phyloP scores from a whole-genome alignment of 2,329 filamentous ascomycete species.

The Alternaria sp. region DNA sequence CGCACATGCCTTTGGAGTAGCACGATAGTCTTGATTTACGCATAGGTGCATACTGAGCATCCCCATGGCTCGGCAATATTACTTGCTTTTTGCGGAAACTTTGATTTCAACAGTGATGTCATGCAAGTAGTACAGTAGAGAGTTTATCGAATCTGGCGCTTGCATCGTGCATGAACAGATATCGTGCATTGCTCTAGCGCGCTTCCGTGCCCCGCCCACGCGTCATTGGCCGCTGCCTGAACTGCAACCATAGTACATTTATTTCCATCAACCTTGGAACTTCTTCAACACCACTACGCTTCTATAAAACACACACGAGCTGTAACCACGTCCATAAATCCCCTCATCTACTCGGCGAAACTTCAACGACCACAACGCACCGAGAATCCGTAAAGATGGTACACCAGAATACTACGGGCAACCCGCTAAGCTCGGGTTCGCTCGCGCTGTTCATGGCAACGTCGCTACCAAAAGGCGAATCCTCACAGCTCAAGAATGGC shows the following conservation, averaged over 20 bases:
- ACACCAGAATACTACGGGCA: conserved; percentile 41
- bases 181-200: conserved; percentile 22
- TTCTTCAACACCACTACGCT: not conserved
- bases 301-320: not conserved
- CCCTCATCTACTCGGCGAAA: not conserved
- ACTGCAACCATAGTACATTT: not conserved
- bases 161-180: conserved; percentile 12
- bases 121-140: not conserved
- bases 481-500: conserved; percentile 65
- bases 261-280: not conserved
- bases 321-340: not conserved
- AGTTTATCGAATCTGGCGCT: conserved; percentile 1
- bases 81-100: not conserved
- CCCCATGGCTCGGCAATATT: not conserved
- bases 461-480: conserved; percentile 50
- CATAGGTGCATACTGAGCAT: conserved; percentile 3
- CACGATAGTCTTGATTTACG: not conserved
- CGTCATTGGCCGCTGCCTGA: conserved; percentile 16
- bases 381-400: conserved; percentile 29
- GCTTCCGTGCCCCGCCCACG: conserved; percentile 29
- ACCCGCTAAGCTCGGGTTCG: conserved; percentile 53
- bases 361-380: not conserved
- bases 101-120: conserved; percentile 6
- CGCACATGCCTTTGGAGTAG: conserved; percentile 13
- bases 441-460: conserved; percentile 54